Base-by-base conservation (phyloP, 2,329 filamentous ascomycete species). In the Ceratocystis harringtonii region DNA sequence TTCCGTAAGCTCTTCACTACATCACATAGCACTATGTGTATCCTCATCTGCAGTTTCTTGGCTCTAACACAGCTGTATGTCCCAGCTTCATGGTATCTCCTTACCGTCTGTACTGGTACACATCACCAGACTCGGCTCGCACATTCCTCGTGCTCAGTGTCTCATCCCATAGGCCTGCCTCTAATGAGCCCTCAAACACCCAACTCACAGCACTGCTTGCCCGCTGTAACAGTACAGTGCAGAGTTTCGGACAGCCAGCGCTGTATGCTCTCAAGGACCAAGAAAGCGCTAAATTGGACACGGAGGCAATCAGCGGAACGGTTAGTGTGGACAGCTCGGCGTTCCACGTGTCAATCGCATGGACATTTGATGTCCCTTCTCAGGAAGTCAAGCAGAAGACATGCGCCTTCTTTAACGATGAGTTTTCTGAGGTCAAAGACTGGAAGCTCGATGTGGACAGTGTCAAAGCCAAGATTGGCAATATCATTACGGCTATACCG, bases 261-360 rank as follows among this genome's bases (percentile, higher is more conserved):
- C 79, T 97, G 1, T 97, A 97, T 73, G 73, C 76, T 65, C 70
- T 70, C 63, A 68, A 62, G 32, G 65, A 67, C 5, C 67, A 64
- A 3, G 72, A 25, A n/a, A 58, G 55, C 7, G 17, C 30, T 7
- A n/a, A 36, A n/a, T 1, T 30, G n/a, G 17, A 10, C 30, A 17
- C 17, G 8, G 52, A 30, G 5, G 17, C 25, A 72, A 68, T 12
- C n/a, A 19, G 25, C 19, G 30, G 30, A 2, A 22, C 22, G 3
- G 7, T 17, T n/a, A 30, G 17, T 5, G 72, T 69, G 44, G 72
- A 69, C 43, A 69, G 70, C 3, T 74, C 79, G 61, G 83, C 81
- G 25, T 96, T 96, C 72, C 94, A 99, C 74, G 77, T 97, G 67
- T 96, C 91, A 58, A 84, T 99, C 65, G 94, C 87, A 0, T 97